Percentiles rank a stretch among this genome's conserved stretches.
Conservation (phyloP, 2,329 filamentous ascomycete species). For the Periconia sp. region DNA sequence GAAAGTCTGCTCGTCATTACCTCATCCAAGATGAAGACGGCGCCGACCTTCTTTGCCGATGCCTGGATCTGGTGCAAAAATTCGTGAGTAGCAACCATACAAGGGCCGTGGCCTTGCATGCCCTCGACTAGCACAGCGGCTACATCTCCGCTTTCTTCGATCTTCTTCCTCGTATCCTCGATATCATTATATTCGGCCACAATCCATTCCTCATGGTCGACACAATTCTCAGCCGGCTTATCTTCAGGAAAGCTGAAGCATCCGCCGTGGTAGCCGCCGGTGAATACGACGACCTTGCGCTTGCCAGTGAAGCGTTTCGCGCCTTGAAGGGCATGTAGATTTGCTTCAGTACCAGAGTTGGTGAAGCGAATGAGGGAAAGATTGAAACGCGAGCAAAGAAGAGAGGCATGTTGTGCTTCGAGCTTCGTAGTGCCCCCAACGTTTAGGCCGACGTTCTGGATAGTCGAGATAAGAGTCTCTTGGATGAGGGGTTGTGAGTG, state of each 20-base stretch:
- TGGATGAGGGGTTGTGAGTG: slow-evolving; percentile 38
- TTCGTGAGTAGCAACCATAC: slow-evolving; percentile 55
- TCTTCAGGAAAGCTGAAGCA: slow-evolving; percentile 55
- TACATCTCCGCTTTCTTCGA: slow-evolving; percentile 52
- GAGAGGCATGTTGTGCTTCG: slow-evolving; percentile 24
- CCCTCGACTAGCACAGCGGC: slow-evolving; percentile 71
- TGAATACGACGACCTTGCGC: slow-evolving; percentile 53
- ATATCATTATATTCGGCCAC: slow-evolving; percentile 68
- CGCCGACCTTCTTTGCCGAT: slow-evolving; percentile 56
- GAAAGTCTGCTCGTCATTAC: slow-evolving; percentile 44
- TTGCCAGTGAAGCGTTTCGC: slow-evolving; percentile 57
- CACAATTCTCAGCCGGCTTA: slow-evolving; percentile 51
- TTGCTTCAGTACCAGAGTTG: slow-evolving; percentile 38
- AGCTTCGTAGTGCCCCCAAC: slow-evolving; percentile 30
- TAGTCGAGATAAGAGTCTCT: slow-evolving; percentile 24
- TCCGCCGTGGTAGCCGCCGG: slow-evolving; percentile 61
- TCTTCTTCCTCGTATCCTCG: slow-evolving; percentile 51
- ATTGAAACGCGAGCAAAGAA: slow-evolving; percentile 28
- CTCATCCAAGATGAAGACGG: slow-evolving; percentile 72
- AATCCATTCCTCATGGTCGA: slow-evolving; percentile 63
- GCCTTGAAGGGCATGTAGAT: slow-evolving; percentile 30
- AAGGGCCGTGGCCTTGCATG: slow-evolving; percentile 69
- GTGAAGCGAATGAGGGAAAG: slow-evolving; percentile 33
- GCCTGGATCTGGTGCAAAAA: slow-evolving; percentile 62
- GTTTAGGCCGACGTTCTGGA: slow-evolving; percentile 41